Evolutionary conservation across 1,284 basidiomycete species (phyloP).

Genomic region (Golubevia pallescens): DNA sequence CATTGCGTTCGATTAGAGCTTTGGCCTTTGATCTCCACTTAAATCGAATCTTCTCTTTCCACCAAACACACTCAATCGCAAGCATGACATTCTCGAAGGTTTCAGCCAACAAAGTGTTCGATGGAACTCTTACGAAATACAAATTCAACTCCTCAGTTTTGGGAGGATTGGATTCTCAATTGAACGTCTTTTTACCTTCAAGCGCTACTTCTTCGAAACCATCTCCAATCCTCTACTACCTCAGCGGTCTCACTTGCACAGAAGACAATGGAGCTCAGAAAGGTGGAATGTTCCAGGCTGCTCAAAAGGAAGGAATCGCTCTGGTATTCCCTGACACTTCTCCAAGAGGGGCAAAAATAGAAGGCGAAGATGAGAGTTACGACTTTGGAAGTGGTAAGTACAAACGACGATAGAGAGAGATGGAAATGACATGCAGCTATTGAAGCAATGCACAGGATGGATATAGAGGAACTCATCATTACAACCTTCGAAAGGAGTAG

Average conservation of each 20-base stretch:
- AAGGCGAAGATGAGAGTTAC: conserved; percentile 79
- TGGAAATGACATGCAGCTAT: no score
- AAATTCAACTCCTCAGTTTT: conserved; percentile 83
- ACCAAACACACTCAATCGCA: no score
- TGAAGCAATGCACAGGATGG: no score
- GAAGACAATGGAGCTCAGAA: conserved; percentile 80
- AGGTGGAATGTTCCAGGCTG: conserved; percentile 46
- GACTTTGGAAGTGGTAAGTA: conserved; percentile 68
- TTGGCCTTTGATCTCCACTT: no score
- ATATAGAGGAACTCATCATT: no score
- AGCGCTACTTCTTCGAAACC: conserved; percentile 69
- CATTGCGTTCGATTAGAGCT: no score
- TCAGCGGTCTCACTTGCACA: conserved; percentile 91
- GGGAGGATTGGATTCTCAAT: conserved; percentile 78
- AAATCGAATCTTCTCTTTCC: no score
- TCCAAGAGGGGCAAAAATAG: conserved; percentile 86
- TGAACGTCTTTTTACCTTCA: conserved; percentile 89
- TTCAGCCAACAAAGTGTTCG: conserved; percentile 80
- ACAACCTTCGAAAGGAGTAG: no score
- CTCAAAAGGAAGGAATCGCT: conserved; percentile 72
- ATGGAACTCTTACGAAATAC: conserved; percentile 82
- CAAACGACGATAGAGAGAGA: neutral
- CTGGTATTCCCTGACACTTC: conserved; percentile 95
- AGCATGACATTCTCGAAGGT: no score
- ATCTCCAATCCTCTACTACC: conserved; percentile 81